These are phyloP conservation scores for Starmerella khaoyaiensis DNA, from an alignment of 805 yeast genomes.

Conservation along the genomic window DNA sequence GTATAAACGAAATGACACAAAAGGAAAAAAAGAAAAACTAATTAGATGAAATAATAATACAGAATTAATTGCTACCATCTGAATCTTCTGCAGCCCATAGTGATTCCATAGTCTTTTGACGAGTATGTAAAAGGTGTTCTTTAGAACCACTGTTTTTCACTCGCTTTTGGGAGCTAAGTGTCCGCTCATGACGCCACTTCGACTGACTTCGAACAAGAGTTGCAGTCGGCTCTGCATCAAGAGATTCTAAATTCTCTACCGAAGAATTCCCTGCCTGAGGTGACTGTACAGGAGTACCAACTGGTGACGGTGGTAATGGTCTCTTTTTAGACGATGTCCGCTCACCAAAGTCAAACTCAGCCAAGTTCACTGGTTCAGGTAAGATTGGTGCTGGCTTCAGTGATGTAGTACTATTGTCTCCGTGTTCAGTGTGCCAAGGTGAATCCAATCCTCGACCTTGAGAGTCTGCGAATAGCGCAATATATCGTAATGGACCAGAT, in stretches of 20 bases:
- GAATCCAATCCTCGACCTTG: background rate
- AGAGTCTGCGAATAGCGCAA: slow-evolving; percentile 2
- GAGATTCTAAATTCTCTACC: background rate
- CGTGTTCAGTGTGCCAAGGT: slow-evolving; percentile 2
- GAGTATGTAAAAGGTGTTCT: slow-evolving; percentile 11
- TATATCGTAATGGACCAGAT: slow-evolving; percentile 1
- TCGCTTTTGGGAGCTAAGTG: slow-evolving; percentile 5
- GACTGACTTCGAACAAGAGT: slow-evolving; percentile 9
- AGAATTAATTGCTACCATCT: slow-evolving; percentile 3
- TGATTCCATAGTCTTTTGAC: slow-evolving; percentile 17
- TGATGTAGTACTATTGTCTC: background rate
- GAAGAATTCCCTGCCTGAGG: slow-evolving; percentile 1
- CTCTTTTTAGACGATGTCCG: slow-evolving; percentile 1
- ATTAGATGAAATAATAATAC: too few relatives aligned
- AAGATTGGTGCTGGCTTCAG: background rate
- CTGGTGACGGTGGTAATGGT: slow-evolving; percentile 4
- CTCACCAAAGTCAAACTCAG: slow-evolving; percentile 3
- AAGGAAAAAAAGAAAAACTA: too few relatives aligned
- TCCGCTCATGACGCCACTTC: slow-evolving; percentile 3
- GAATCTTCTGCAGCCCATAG: slow-evolving; percentile 17
- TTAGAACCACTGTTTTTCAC: slow-evolving; percentile 9
- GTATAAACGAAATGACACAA: too few relatives aligned
- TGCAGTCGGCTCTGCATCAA: slow-evolving; percentile 4
- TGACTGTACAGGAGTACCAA: background rate
- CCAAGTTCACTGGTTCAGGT: background rate